These are phyloP conservation scores for Paraurostyla sp. DNA, from an alignment of 73 alveolate genomes.

Conservation along the genomic window DNA sequence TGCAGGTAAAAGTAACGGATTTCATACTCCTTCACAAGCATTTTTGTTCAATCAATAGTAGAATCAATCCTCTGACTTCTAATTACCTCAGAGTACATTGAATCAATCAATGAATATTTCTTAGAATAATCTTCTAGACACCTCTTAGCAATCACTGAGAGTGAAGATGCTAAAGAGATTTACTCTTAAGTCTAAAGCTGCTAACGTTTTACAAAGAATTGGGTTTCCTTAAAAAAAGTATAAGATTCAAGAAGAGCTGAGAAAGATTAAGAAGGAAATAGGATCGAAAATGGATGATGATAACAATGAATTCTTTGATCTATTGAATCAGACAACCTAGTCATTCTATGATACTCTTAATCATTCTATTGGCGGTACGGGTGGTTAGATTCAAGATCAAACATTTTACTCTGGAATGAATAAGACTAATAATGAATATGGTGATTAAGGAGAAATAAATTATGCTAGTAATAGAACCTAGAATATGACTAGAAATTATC, in stretches of 20 bases:
- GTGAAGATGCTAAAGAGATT: slow-evolving; percentile 31
- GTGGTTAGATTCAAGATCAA: too few relatives aligned
- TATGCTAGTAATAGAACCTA: not conserved
- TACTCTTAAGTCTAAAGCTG: slow-evolving; percentile 34
- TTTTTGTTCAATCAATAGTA: too few relatives aligned
- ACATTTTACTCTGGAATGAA: not conserved
- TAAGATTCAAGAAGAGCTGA: slow-evolving; percentile 42
- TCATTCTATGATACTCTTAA: slow-evolving; percentile 9
- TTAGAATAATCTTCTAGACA: too few relatives aligned
- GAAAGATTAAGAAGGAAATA: slow-evolving; percentile 46
- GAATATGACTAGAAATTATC: too few relatives aligned
- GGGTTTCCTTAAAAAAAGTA: slow-evolving; percentile 52
- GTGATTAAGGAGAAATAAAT: not conserved
- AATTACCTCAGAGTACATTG: too few relatives aligned
- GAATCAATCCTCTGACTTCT: too few relatives aligned
- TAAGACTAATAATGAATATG: not conserved
- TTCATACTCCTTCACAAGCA: too few relatives aligned
- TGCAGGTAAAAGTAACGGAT: too few relatives aligned
- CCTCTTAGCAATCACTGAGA: not conserved
- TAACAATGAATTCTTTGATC: slow-evolving; percentile 44
- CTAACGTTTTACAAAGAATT: slow-evolving; percentile 47
- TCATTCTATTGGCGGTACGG: not conserved
- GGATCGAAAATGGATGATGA: slow-evolving; percentile 48
- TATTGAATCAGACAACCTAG: slow-evolving; percentile 10
- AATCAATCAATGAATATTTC: too few relatives aligned